These are phyloP conservation scores for Solanum paucissectum DNA, from an alignment of 257 asterid species.

Conservation along the genomic window DNA sequence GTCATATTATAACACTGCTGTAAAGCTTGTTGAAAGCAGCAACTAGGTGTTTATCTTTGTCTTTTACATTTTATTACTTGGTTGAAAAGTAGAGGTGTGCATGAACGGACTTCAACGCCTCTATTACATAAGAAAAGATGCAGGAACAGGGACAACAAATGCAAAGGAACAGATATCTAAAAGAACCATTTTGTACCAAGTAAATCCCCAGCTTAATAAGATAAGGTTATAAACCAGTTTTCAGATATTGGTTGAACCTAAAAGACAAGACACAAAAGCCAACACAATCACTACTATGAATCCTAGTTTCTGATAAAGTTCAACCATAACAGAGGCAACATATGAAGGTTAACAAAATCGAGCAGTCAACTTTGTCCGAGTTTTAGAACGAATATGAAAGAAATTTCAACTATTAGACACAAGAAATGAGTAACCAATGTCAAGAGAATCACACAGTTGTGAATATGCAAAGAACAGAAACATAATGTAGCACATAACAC, in stretches of 20 bases:
- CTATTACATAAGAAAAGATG: background rate
- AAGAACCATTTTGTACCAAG: background rate
- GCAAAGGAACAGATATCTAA: background rate
- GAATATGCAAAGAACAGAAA: background rate
- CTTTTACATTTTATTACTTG: background rate
- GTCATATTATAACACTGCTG: too few species aligned
- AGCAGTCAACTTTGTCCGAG: background rate
- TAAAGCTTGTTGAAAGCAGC: too few species aligned
- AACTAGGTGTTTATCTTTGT: too few species aligned
- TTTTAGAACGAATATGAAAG: background rate
- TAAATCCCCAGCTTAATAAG: background rate
- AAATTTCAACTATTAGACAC: background rate
- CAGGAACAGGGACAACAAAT: background rate
- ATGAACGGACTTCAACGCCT: background rate
- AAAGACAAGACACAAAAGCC: background rate
- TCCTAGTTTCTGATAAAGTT: background rate
- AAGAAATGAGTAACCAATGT: background rate
- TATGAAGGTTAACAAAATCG: background rate
- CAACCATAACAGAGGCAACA: background rate
- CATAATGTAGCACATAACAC: background rate
- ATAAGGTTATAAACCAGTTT: background rate
- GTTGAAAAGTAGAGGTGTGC: background rate
- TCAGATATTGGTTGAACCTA: background rate
- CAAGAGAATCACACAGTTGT: background rate
- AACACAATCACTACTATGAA: background rate